Base-by-base conservation (phyloP, 2,329 filamentous ascomycete species). In the Beauveria brongniartii region DNA sequence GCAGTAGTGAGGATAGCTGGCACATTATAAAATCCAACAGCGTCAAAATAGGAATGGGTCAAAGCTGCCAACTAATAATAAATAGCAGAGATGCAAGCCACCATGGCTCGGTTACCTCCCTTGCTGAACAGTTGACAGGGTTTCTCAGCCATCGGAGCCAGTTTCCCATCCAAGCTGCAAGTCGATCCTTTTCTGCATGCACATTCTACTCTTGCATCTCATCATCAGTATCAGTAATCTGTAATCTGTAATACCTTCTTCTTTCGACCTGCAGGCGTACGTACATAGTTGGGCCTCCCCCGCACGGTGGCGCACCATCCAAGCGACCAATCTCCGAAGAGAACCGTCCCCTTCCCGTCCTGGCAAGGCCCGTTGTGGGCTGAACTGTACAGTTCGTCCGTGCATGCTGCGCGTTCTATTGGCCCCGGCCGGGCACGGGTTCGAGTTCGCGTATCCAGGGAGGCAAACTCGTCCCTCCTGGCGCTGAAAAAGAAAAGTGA, bases 271-370 rank as follows among this genome's bases (percentile, higher is more conserved):
- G 34, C 46, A 34, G 34, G 47, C 3, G 3, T 26, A 24, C 3
- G 3, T 26, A 24, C 4, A 4, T 24, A 18, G 37, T 18, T 37
- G 14, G 12, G 12, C 34, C 14, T 37, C 34, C 56, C 47, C 56
- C 56, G 37, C 56, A 59, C 47, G 24, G 56, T 59, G 47, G 47
- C 56, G 56, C 56, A 22, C 18, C 7, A 59, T n/a, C 24, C 47
- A 24, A 34, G 24, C 44, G 37, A 44, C 56, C 56, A 59, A 59
- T 59, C 56, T 59, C 48, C 20, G 56, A 18, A 37, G 47, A 59
- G 56, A 52, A 52, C 37, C 18, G 40, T n/a, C 20, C 56, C 10
- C 43, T 58, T 43, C 12, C 56, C 48, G 56, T 51, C 24, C 46
- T 41, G 24, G 44, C 55, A 50, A 37, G 55, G 55, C 30, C 55